Evolutionary conservation across 495 filamentous ascomycete species (phyloP).

Genomic region (Aspergillus homomorphus): DNA sequence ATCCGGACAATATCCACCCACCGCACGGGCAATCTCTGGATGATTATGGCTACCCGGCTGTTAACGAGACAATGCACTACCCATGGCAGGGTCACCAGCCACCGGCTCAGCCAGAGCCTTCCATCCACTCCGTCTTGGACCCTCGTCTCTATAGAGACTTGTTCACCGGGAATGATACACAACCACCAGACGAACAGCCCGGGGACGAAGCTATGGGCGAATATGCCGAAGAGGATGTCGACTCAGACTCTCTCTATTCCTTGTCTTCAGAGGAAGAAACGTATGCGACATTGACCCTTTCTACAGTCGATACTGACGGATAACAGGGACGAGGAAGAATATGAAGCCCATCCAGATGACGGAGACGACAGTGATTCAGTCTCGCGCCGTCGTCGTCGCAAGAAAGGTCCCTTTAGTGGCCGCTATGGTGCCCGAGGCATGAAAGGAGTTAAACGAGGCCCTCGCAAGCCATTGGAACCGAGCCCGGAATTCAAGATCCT

Average conservation of each 20-base stretch:
- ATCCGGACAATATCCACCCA: conserved; percentile 19
- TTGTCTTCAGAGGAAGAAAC: conserved; percentile 21
- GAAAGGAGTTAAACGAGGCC: conserved; percentile 56
- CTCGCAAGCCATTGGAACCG: conserved; percentile 69
- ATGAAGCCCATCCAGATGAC: conserved; percentile 12
- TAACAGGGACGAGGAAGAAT: conserved; percentile 26
- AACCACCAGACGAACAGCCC: conserved; percentile 14
- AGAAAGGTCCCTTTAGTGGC: conserved; percentile 41
- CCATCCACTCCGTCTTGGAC: conserved; percentile 35
- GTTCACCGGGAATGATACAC: conserved; percentile 13
- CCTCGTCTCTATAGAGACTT: conserved; percentile 39
- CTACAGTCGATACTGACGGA: not conserved
- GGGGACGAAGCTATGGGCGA: conserved; percentile 12
- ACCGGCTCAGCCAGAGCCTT: conserved; percentile 11
- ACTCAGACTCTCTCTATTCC: conserved; percentile 28
- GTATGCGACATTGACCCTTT: not conserved
- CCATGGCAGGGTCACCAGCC: conserved; percentile 33
- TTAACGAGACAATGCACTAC: conserved; percentile 37
- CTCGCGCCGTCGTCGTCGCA: conserved; percentile 27
- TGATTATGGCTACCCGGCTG: conserved; percentile 36
- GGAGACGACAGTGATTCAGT: conserved; percentile 34
- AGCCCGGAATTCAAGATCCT: conserved; percentile 70
- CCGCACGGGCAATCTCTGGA: conserved; percentile 17
- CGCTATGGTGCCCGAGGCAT: conserved; percentile 45
- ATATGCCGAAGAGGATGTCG: conserved; percentile 17